Percentiles rank a stretch among this genome's conserved stretches.
Conservation (phyloP, 148 eudicot genomes). For the Chenopodium quinoa region DNA sequence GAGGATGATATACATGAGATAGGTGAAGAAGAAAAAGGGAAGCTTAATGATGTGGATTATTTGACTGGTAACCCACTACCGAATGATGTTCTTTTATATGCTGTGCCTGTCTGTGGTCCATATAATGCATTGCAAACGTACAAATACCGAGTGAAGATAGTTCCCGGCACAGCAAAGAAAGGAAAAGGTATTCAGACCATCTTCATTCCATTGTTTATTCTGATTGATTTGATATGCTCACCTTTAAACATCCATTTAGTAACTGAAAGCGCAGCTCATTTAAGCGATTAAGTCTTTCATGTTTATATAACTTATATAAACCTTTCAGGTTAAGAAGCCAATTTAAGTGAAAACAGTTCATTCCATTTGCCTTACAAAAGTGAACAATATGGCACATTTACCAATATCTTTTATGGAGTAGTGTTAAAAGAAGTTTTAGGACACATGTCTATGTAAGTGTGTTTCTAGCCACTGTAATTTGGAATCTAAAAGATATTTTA, state of each 20-base stretch:
- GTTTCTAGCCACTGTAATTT: not conserved
- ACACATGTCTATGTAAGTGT: not conserved
- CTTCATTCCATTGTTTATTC: not conserved
- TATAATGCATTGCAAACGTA: conserved; percentile 82
- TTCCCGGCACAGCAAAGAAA: conserved; percentile 89
- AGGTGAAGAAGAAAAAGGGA: conserved; percentile 90
- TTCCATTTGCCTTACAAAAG: not conserved
- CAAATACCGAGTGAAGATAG: conserved; percentile 84
- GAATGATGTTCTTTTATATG: conserved; percentile 82
- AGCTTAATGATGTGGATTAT: conserved; percentile 86
- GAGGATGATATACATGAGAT: conserved; percentile 97
- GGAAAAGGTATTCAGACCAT: conserved; percentile 69
- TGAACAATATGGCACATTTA: not conserved
- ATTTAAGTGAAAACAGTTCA: not conserved
- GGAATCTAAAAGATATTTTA: no score
- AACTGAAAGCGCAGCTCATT: no score
- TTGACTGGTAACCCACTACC: conserved; percentile 84
- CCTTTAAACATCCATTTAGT: not conserved
- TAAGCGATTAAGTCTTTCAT: no score
- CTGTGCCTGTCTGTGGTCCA: conserved; percentile 96
- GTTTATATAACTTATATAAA: no score
- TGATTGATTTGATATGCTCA: not conserved
- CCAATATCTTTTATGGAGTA: not conserved
- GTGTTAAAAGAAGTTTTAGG: not conserved
- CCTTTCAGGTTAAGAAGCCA: not conserved